Base-by-base conservation (phyloP, 1,284 basidiomycete species). In the Ganoderma lucidum region DNA sequence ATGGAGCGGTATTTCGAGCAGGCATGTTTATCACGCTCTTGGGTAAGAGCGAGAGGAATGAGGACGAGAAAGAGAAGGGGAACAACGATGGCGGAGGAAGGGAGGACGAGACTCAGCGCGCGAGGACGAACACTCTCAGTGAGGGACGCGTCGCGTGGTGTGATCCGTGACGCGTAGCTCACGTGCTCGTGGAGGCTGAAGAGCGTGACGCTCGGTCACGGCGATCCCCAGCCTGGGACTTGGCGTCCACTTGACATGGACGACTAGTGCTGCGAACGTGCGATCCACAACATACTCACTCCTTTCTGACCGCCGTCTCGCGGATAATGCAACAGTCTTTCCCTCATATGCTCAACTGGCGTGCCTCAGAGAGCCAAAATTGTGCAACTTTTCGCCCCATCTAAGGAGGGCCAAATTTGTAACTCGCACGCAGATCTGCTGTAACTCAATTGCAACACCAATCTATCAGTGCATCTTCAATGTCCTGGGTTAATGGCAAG, bases 11-110 rank as follows among this genome's bases (percentile, higher is more conserved):
- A 1, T 75, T 76, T 56, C 78, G 77, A 12, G 78, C 77, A 41
- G 81, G 81, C 81, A 82, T 83, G 41, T 32, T 39, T 5, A 42
- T 56, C 45, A 32, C 59, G 17, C 35, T 41, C 35, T 30, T 35
- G 39, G 42, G 53, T 44, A 10, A 45, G 28, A 2, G 2, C 37
- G 14, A 44, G 56, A 6, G 39, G 35, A 41, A 30, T 64, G 45
- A 28, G 45, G n/a, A 41, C 30, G 23, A 62, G 37, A 6, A 23
- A n/a, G n/a, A 41, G 37, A 1, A 41, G 39, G 23, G 39, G n/a
- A 23, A 12, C 23, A 8, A 39, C 5, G 35, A 35, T 35, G 35
- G 35, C 35, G 35, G 35, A n/a, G 9, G 10, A 15, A 61, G 37
- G 37, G 8, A 1, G 6, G 23, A 14, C 45, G 23, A 51, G 48